Evolutionary conservation across 768 basidiomycete species (phyloP).

Genomic region (Boletellus emodensis): DNA sequence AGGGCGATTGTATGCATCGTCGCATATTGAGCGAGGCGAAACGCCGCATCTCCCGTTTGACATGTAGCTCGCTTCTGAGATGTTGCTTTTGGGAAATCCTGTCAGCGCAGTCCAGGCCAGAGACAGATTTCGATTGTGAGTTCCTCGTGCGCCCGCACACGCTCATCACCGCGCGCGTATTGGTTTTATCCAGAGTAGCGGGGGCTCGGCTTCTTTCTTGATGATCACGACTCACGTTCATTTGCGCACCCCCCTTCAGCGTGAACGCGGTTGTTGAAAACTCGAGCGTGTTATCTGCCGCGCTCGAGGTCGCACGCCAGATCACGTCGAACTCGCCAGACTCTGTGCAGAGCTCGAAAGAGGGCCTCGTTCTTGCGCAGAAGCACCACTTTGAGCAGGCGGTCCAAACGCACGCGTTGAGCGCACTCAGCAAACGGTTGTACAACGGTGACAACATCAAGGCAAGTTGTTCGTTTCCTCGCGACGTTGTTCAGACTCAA

Average conservation of each 20-base stretch:
- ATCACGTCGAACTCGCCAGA: conserved; percentile 72
- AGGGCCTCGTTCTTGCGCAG: conserved; percentile 56
- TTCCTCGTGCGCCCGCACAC: conserved; percentile 26
- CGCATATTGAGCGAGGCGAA: conserved; percentile 10
- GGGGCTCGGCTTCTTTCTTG: too few species aligned
- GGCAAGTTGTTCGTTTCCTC: conserved; percentile 32
- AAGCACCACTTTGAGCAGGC: conserved; percentile 50
- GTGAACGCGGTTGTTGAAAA: conserved; percentile 68
- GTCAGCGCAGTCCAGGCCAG: conserved; percentile 66
- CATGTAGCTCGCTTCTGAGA: conserved; percentile 65
- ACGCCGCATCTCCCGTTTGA: conserved; percentile 1
- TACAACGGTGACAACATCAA: conserved; percentile 68
- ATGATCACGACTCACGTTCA: too few species aligned
- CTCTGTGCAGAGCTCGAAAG: conserved; percentile 72
- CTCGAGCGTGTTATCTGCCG: conserved; percentile 50
- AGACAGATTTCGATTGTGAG: conserved; percentile 67
- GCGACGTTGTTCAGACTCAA: background rate
- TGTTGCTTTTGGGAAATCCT: conserved; percentile 70
- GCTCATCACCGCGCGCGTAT: conserved; percentile 4
- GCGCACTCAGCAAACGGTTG: conserved; percentile 46
- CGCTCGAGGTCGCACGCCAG: conserved; percentile 56
- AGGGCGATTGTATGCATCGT: background rate
- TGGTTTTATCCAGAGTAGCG: background rate
- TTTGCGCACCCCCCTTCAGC: conserved; percentile 34
- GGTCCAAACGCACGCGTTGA: conserved; percentile 42